These are phyloP conservation scores for Akanthomyces uredinophilus DNA, from an alignment of 2,329 filamentous ascomycete species.

Conservation along the genomic window DNA sequence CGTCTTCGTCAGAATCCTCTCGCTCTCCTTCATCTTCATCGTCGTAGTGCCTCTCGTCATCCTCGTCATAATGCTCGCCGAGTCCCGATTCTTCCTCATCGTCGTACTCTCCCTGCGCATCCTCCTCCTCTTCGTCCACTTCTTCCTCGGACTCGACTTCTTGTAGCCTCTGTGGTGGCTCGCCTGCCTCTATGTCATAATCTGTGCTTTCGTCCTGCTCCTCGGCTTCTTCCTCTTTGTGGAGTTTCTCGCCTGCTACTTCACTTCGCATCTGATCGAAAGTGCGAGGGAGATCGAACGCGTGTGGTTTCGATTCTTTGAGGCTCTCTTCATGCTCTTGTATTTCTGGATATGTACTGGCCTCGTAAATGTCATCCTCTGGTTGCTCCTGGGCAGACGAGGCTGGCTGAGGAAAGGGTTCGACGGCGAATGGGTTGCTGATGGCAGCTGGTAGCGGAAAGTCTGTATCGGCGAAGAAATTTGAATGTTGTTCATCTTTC, in stretches of 20 bases:
- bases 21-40: constrained; percentile 18
- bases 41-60: constrained; percentile 17
- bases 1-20: constrained; percentile 15
- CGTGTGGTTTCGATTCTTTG: not conserved
- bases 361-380: constrained; percentile 15
- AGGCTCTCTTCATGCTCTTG: not conserved
- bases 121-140: constrained; percentile 14
- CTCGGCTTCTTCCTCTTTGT: not conserved
- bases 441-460: not conserved
- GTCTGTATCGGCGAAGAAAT: not conserved
- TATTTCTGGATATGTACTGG: not conserved
- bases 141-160: constrained; percentile 18
- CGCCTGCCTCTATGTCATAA: constrained; percentile 2
- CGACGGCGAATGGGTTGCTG: constrained; percentile 4
- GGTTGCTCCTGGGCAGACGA: not conserved
- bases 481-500: not conserved
- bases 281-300: not conserved
- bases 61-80: constrained; percentile 20
- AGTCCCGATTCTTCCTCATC: not conserved
- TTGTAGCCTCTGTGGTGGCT: constrained; percentile 1
- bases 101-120: constrained; percentile 13
- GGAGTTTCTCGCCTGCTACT: not conserved
- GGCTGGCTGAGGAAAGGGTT: not conserved
- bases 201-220: constrained; percentile 22
- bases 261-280: not conserved